Base-by-base conservation (phyloP, 1,139 yeast genomes). In the Saccharomyces hybrid region DNA sequence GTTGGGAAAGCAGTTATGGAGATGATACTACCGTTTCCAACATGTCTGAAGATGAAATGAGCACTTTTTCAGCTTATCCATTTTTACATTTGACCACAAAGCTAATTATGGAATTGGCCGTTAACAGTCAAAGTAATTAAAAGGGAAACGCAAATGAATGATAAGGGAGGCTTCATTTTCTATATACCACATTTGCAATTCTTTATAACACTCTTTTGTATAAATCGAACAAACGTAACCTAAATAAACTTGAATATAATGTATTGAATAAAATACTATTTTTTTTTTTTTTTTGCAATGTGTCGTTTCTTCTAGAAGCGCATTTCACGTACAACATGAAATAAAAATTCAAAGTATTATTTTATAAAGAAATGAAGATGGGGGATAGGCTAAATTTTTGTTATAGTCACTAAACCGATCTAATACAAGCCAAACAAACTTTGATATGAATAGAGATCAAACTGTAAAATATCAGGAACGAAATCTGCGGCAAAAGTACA, bases 91-190 rank as follows among this genome's bases (percentile, higher is more conserved):
- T 93, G 65, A 95, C 97, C 29, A 91, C 98, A 1, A 77, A 91
- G 66, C 79, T 93, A 61, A 93, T 93, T 61, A 90, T 93, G 96
- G 98, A 93, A 71, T 78, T 93, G 62, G 98, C 98, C 0, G 98
- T 93, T 14, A 93, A 91, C 69, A 80, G 87, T 62, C 84, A 80
- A 59, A 50, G 54, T 6, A 47, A 47, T 31, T 52, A 24, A 46
- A 19, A 24, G 29, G 11, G 5, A 11, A 46, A 26, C 12, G 11
- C 9, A 12, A 16, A 38, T 9, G 12, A 38, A 38, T 16, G 24
- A 38, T 34, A 38, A 8, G 24, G 24, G 24, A 38, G 12, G n/a
- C 11, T 38, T 5, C 24, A 12, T 38, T 38, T 38, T 38, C 19
- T 11, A 16, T 8, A 9, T 16, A 38, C 4, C 44, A 12, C 19